Base-by-base conservation (phyloP, 768 basidiomycete genomes). In the Boletus bicolor region DNA sequence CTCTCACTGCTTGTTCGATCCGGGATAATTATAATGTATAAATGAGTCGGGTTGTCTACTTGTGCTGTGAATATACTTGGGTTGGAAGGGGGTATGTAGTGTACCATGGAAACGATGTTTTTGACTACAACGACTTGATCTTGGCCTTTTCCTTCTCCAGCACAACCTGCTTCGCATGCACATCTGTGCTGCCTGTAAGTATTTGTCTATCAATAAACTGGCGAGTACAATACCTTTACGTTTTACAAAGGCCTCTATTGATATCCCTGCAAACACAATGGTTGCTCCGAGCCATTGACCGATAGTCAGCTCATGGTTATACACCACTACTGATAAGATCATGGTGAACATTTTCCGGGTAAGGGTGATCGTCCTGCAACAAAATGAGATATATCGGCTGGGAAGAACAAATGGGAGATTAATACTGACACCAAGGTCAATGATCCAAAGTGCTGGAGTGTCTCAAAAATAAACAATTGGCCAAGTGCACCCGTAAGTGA, bases 311-410 rank as follows among this genome's bases (percentile, higher is more conserved):
- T 76, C 82, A 72, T 98, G 97, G 64, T 91, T 86, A 68, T 97
- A 98, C 0, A 98, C 81, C 28, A 95, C 70, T 7, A 99, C 95
- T 17, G 93, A 96, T 41, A 99, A 79, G 15, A 99, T 78, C 95
- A 99, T 99, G 9, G 97, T 98, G 73, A 97, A 94, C 71, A 99
- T 77, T 75, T 98, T 98, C 53, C 97, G 82, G 14, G 97, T 98
- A 53, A 99, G 80, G 4, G 97, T 99, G 63, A 98, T 89, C 37
- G 92, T 98, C 44, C 91, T 93, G 69, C 11, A 52, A 57, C 7
- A 5, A 34, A 45, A 39, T 58, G 34, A 53, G 58, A 61, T 38
- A 48, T 7, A 55, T 52, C 4, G 11, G 8, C 3, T 34, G 11
- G 7, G 17, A 55, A 58, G 11, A 44, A 30, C 44, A 45, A 4